Conservation (phyloP, 306 rosid genomes). For the Cucurbita ficifolia region DNA sequence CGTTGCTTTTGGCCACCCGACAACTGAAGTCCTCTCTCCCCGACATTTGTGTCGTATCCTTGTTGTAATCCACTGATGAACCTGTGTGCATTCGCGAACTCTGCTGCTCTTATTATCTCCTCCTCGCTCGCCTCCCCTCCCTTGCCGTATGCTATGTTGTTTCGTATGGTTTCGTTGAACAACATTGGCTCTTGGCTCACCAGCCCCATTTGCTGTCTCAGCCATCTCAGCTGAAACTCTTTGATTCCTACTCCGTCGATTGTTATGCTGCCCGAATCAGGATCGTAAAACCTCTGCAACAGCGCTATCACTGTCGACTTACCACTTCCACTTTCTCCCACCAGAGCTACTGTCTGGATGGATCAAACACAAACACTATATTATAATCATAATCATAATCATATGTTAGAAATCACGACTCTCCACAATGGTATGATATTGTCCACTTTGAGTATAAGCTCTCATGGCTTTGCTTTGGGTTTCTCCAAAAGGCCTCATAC, state of each 20-base stretch:
- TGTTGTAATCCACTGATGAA: slow-evolving; percentile 7
- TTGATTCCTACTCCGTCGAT: slow-evolving; percentile 12
- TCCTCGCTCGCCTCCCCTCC: slow-evolving; percentile 1
- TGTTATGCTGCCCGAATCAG: slow-evolving; percentile 6
- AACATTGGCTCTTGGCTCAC: slow-evolving; percentile 16
- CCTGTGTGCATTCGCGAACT: slow-evolving; percentile 12
- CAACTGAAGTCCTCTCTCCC: slow-evolving; percentile 41
- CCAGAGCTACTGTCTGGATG: slow-evolving; percentile 11
- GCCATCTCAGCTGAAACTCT: slow-evolving; percentile 9
- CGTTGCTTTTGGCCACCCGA: slow-evolving; percentile 66
- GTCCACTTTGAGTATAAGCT: no score
- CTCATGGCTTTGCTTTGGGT: no score
- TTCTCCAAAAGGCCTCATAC: no score
- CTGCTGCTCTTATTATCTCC: slow-evolving; percentile 7
- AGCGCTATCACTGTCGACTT: slow-evolving; percentile 9
- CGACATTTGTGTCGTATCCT: slow-evolving; percentile 21
- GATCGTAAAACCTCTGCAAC: slow-evolving; percentile 11
- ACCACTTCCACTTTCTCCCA: slow-evolving; percentile 16
- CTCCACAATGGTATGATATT: no score
- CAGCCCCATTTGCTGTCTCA: slow-evolving; percentile 14
- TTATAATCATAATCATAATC: not conserved
- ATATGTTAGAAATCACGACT: no score
- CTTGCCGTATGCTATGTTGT: slow-evolving; percentile 11
- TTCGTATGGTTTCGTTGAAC: slow-evolving; percentile 12
- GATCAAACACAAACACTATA: not conserved